These are phyloP conservation scores for Aspergillus bertholletiae DNA, from an alignment of 495 filamentous ascomycete genomes.

Conservation along the genomic window DNA sequence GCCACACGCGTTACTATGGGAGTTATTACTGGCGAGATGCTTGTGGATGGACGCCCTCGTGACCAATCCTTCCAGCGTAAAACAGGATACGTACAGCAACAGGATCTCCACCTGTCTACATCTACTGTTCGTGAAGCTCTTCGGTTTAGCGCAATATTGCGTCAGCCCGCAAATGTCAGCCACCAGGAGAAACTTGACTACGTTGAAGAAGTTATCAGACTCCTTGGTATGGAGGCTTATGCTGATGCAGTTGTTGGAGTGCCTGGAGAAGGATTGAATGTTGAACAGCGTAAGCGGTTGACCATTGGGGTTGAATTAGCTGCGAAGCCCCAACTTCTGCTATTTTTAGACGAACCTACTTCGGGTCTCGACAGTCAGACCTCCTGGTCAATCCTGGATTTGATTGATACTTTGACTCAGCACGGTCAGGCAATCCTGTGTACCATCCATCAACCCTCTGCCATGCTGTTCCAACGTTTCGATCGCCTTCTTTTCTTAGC, in stretches of 20 bases:
- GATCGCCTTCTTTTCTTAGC: conserved; percentile 75
- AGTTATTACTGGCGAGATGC: conserved; percentile 47
- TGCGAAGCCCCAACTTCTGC: conserved; percentile 72
- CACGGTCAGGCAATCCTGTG: conserved; percentile 81
- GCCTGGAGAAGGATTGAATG: conserved; percentile 59
- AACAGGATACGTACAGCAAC: conserved; percentile 93
- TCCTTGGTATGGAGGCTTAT: conserved; percentile 71
- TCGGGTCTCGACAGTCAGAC: conserved; percentile 79
- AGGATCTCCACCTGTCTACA: conserved; percentile 82
- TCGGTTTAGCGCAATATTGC: conserved; percentile 75
- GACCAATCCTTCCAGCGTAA: conserved; percentile 83
- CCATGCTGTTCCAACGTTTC: conserved; percentile 84
- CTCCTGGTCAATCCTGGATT: conserved; percentile 73
- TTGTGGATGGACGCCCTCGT: conserved; percentile 48
- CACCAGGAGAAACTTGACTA: conserved; percentile 82
- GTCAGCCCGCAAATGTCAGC: conserved; percentile 69
- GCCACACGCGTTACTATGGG: conserved; percentile 49
- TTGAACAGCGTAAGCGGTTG: conserved; percentile 79
- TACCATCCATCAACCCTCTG: conserved; percentile 87
- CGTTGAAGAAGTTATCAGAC: conserved; percentile 85
- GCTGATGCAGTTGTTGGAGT: conserved; percentile 29
- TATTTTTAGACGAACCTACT: conserved; percentile 89
- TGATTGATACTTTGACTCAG: conserved; percentile 74
- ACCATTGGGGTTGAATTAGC: conserved; percentile 84
- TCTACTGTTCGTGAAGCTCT: conserved; percentile 82